Evolutionary conservation across 1,284 basidiomycete species (phyloP), one percentile per base, ranked within the genome.

Genomic region (Cryptococcus sp.): DNA sequence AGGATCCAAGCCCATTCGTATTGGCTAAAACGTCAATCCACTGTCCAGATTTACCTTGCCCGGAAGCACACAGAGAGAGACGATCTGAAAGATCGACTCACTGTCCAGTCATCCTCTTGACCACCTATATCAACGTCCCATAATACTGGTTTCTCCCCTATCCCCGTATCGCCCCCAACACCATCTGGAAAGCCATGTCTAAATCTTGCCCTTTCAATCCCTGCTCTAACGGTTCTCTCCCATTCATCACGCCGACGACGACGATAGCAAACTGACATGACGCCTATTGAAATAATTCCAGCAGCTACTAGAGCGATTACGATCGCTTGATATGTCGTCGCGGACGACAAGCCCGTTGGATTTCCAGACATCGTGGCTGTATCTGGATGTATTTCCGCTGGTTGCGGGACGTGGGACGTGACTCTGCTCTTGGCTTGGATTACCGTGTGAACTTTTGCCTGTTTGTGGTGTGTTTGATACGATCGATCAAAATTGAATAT

Each of bases 271-370:
- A 57, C 31, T 4, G 50, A 48, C 11, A 54, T 40, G 18, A 57
- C 52, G 34, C 43, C 55, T 2, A 47, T 53, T 5, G 49, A 49
- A 48, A 60, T 53, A 14, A 60, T 42, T 31, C 47, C 56, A 44
- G 49, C 50, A 14, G 52, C 53, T 14, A 60, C 50, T 7, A 60
- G 46, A 14, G 56, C 56, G 31, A 60, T 48, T 5, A 60, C 52
- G 28, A 57, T 54, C 16, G 51, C 51, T 41, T 60, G 59, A 45
- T 55, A 57, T 41, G 52, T 54, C 39, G 39, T 41, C 18, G 39
- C 11, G 9, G 9, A 7, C 19, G 39, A 10, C 39, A 41, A 34
- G 32, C 11, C 19, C 39, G 39, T 13, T 14, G 9, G 19, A 7
- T 19, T 9, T 14, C 34, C n/a, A 10, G 34, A 36, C 34, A 36